phyloP scores from a whole-genome alignment of 129 eudicot species.

The Pseudognaphalium luteoalbum region DNA sequence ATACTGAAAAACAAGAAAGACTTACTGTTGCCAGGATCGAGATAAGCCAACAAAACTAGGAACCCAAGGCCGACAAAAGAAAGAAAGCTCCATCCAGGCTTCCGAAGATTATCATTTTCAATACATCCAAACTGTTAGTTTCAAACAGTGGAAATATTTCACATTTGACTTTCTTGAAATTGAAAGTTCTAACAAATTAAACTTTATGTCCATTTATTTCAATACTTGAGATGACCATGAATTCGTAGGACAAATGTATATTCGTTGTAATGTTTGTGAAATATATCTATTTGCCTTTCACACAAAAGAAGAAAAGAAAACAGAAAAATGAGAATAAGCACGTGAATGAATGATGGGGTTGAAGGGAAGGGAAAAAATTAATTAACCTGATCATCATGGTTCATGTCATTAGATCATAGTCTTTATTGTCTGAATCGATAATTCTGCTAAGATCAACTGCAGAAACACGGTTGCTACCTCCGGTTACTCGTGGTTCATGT shows the following conservation, averaged over 20 bases:
- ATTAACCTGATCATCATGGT: neutral
- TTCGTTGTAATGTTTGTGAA: too few species aligned
- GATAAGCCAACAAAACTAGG: slow-evolving; percentile 61
- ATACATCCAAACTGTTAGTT: neutral
- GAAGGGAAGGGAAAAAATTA: too few species aligned
- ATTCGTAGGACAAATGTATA: neutral
- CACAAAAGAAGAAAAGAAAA: too few species aligned
- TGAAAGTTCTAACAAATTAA: neutral
- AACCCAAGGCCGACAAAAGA: slow-evolving; percentile 62
- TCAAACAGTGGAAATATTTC: neutral
- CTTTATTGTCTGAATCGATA: neutral
- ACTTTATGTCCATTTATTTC: neutral
- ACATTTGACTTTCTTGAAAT: neutral
- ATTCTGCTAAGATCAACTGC: neutral
- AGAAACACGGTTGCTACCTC: neutral
- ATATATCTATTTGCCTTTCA: too few species aligned
- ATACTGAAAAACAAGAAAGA: neutral
- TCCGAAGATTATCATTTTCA: slow-evolving; percentile 24
- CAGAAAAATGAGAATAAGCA: too few species aligned
- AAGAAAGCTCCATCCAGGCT: slow-evolving; percentile 53
- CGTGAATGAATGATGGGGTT: too few species aligned
- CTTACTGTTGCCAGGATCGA: slow-evolving; percentile 69
- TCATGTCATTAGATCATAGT: neutral
- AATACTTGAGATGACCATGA: neutral
- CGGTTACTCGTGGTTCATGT: neutral